Percentiles rank a stretch among this genome's conserved stretches.
These are phyloP conservation scores for Chlamydomonas schloesseri DNA, from an alignment of 139 green algal genomes.

Conservation along the genomic window DNA sequence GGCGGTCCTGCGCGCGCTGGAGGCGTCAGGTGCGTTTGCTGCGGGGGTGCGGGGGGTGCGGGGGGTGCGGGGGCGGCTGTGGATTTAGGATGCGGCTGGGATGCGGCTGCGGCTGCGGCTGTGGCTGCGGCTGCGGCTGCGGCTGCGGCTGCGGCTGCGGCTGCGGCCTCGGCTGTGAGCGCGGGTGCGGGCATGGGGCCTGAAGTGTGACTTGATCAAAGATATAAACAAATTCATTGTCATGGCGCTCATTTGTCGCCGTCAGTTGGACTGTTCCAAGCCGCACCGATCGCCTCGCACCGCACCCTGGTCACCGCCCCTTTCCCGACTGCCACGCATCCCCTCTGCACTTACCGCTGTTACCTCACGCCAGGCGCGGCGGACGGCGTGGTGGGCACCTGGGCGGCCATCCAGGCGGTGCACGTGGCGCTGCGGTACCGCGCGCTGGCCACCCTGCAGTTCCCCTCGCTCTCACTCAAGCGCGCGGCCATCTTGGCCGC, in stretches of 20 bases:
- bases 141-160: no score
- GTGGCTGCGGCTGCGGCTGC: no score
- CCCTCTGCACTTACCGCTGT: no score
- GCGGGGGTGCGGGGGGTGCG: neutral
- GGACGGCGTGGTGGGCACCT: constrained; percentile 65
- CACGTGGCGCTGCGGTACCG: constrained; percentile 78
- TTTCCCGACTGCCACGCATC: neutral
- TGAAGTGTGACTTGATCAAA: no score
- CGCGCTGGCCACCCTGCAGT: constrained; percentile 66
- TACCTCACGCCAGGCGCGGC: constrained; percentile 43
- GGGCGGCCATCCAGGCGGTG: constrained; percentile 66
- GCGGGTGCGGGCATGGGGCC: no score
- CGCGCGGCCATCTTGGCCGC: constrained; percentile 58
- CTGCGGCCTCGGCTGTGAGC: no score
- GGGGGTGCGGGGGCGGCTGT: neutral
- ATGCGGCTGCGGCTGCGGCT: no score
- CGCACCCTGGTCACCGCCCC: neutral
- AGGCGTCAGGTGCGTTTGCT: constrained; percentile 36
- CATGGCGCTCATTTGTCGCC: no score
- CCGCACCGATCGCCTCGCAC: no score
- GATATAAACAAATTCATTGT: no score
- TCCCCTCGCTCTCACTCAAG: constrained; percentile 78
- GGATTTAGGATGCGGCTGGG: neutral
- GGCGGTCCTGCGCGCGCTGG: constrained; percentile 65
- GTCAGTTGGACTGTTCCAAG: no score